A percentile compares a stretch with the other conserved stretches of the same genome.
These are phyloP conservation scores for Amanita molliuscula DNA, from an alignment of 768 basidiomycete genomes.

Conservation along the genomic window DNA sequence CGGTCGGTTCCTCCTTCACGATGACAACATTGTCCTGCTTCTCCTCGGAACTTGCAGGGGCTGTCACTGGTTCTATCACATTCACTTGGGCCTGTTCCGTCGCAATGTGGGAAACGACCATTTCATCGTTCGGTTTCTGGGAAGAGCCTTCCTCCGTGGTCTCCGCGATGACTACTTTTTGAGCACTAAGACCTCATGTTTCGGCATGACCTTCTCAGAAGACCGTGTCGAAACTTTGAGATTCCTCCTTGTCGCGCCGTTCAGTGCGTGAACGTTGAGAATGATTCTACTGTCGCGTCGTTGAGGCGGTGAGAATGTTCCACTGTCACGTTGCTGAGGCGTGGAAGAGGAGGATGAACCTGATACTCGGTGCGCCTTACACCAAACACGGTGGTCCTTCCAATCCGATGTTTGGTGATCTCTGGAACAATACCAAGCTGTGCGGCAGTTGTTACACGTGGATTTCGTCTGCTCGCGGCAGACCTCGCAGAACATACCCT, in stretches of 20 bases:
- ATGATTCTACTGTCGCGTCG: no score
- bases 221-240: not conserved
- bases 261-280: no score
- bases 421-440: slow-evolving; percentile 6
- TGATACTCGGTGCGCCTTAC: not conserved
- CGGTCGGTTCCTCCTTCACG: not conserved
- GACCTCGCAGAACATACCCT: slow-evolving; percentile 6
- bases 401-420: slow-evolving; percentile 5
- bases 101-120: not conserved
- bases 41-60: not conserved
- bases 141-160: not conserved
- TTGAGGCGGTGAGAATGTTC: no score
- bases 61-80: not conserved
- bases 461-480: slow-evolving; percentile 1
- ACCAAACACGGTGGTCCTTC: slow-evolving; percentile 4
- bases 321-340: not conserved
- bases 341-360: not conserved
- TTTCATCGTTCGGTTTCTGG: not conserved
- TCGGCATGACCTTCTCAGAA: not conserved
- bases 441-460: slow-evolving; percentile 4
- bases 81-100: not conserved
- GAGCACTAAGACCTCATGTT: not conserved
- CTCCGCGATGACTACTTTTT: not conserved
- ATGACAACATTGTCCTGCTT: not conserved
- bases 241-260: not conserved